Base-by-base conservation (phyloP, 1,284 basidiomycete species). In the Apiotrichum sp. region DNA sequence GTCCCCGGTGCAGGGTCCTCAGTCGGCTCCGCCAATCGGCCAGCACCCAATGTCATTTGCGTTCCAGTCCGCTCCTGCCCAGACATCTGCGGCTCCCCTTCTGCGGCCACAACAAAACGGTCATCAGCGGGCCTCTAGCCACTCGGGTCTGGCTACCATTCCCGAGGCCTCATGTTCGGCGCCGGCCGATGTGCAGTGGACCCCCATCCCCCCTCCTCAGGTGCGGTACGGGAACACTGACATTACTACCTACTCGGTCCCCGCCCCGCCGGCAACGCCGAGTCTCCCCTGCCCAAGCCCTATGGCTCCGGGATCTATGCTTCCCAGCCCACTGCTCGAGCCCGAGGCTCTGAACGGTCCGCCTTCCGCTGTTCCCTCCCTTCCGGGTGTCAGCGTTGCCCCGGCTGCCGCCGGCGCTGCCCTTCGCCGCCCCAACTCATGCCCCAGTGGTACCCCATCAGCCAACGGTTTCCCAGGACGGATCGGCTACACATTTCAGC, bases 81-180 rank as follows among this genome's bases (percentile, higher is more conserved):
- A 8, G 6, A 22, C 22, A 22, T 22, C 22, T 22, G 40, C 40
- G 11, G n/a, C n/a, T 11, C 40, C 40, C 6, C 40, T 41, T 14
- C 14, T 41, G 11, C 6, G 10, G 10, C 40, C 40, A 6, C 40
- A 41, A 16, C 22, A 2, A 11, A 41, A n/a, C 11, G 50, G 42
- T 3, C 41, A 52, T 29, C 45, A 53, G 36, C 56, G 58, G 22
- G 46, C 58, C 14, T 56, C 51, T 50, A 54, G 43, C 47, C 43
- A 48, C 49, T 52, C 47, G 39, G 53, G 54, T 29, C 59, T 61
- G 35, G 59, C 56, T 3, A 61, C 59, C 35, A 61, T 61, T n/a
- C 59, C 59, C 22, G 59, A 61, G 52, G 47, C 59, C 10, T 56
- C 59, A 7, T 52, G 33, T 41, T 56, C 56, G 8, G 56, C 56